Evolutionary conservation across 2,329 filamentous ascomycete genomes (phyloP), one percentile per base, ranked within the genome.

Genomic region (Paracoccidioides lutzii): DNA sequence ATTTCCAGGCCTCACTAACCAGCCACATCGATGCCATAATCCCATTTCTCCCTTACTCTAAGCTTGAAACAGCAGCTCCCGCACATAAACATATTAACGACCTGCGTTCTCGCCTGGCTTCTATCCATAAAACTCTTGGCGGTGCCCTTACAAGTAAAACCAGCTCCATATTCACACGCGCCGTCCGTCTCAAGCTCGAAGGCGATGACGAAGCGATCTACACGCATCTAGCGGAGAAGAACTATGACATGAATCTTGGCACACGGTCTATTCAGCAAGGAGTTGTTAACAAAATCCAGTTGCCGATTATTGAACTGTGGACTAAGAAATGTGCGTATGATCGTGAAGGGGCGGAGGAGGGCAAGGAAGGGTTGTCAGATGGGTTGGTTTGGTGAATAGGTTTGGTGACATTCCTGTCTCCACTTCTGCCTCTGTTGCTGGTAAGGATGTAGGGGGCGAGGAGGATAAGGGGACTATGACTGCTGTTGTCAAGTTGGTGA

Each of bases 21-120:
- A 69, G 73, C 5, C 69, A 74, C 1, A 69, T 78, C 10, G 69
- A 67, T 0, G 64, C 62, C 5, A 67, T 76, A 49, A 59, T 76
- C 7, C 74, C 73, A 0, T 76, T 76, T 61, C 61, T 75, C 15
- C 71, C 70, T 0, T 76, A 76, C 60, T 68, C 67, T 1, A 55
- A 57, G 1, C 57, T 54, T 1, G 74, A 77, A 59, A 67, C 71
- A 56, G 69, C 69, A 1, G 69, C 76, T 0, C 64, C 76, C 1
- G 71, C 67, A 0, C 73, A 78, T 60, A 74, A 72, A 59, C 70
- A 63, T 53, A 55, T 78, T 4, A 66, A 72, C 9, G 63, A 72
- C 32, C 10, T 52, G 41, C 37, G 49, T n/a, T 52, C 37, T 15
- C 49, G 49, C 38, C 49, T 52, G 6, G 49, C 49, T 28, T 32